A percentile compares a stretch with the other conserved stretches of the same genome.
These are phyloP conservation scores for Echites panduratus DNA, from an alignment of 257 asterid genomes.

Conservation along the genomic window DNA sequence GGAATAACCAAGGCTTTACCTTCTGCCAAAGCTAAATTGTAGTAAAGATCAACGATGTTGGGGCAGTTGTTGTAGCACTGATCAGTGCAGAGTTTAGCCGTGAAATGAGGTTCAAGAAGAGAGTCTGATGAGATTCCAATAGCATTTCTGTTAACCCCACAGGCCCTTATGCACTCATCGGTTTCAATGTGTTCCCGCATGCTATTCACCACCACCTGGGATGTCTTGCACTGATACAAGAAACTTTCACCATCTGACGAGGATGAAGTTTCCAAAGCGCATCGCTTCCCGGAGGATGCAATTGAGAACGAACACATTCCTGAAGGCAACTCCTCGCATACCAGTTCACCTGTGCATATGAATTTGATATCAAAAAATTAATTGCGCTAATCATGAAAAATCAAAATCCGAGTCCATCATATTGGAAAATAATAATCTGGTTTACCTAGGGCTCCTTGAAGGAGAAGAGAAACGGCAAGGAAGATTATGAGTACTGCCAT, in stretches of 20 bases:
- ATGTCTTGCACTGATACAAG: slow-evolving; percentile 52
- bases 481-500: neutral
- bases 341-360: slow-evolving; percentile 33
- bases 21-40: slow-evolving; percentile 74
- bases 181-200: slow-evolving; percentile 54
- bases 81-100: slow-evolving; percentile 57
- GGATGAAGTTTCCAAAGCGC: slow-evolving; percentile 53
- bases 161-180: slow-evolving; percentile 50
- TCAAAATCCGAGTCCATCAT: neutral
- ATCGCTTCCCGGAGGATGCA: slow-evolving; percentile 59
- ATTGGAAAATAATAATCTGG: neutral
- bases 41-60: slow-evolving; percentile 67
- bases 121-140: slow-evolving; percentile 84
- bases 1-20: slow-evolving; percentile 26
- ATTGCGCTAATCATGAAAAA: neutral
- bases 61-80: slow-evolving; percentile 56
- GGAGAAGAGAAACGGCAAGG: neutral
- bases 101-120: slow-evolving; percentile 44
- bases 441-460: slow-evolving; percentile 6
- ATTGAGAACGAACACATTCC: slow-evolving; percentile 52
- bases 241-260: slow-evolving; percentile 22
- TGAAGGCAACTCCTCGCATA: slow-evolving; percentile 54
- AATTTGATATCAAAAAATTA: neutral
- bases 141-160: slow-evolving; percentile 51
- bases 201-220: slow-evolving; percentile 47